Conservation (phyloP, 345 rosid genomes). For the Citrus hindsii region DNA sequence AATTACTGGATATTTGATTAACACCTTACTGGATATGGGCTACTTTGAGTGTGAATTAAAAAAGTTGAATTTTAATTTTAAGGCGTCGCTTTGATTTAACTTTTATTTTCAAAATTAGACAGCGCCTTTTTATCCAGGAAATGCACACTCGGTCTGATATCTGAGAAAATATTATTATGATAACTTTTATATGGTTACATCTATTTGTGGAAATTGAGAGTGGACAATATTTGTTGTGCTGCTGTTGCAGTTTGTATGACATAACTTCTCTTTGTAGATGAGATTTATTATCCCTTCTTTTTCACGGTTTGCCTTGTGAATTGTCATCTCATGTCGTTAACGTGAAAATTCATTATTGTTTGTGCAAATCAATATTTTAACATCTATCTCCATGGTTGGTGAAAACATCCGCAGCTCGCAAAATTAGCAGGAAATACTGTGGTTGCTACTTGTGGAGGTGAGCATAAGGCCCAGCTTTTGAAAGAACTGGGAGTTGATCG, state of each 20-base stretch:
- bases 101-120: not conserved
- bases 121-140: not conserved
- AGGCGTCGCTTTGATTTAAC: not conserved
- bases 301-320: not conserved
- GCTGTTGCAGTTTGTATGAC: not conserved
- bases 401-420: constrained; percentile 61
- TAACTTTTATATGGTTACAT: not conserved
- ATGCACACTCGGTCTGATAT: too few relatives aligned
- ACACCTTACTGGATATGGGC: not conserved
- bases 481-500: constrained; percentile 83
- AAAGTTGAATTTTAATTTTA: not conserved
- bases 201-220: not conserved
- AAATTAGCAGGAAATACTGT: constrained; percentile 82
- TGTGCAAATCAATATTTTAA: not conserved
- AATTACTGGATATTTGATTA: not conserved
- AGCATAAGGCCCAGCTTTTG: constrained; percentile 74
- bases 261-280: not conserved
- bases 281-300: not conserved
- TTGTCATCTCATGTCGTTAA: not conserved
- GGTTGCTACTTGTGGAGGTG: constrained; percentile 93
- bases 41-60: not conserved
- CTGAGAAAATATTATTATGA: not conserved
- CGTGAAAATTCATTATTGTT: not conserved
- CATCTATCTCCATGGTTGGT: not conserved
- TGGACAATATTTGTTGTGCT: not conserved